A percentile compares a stretch with the other conserved stretches of the same genome.
phyloP scores from a whole-genome alignment of 2,329 filamentous ascomycete species.

The Alternaria triticimaculans region DNA sequence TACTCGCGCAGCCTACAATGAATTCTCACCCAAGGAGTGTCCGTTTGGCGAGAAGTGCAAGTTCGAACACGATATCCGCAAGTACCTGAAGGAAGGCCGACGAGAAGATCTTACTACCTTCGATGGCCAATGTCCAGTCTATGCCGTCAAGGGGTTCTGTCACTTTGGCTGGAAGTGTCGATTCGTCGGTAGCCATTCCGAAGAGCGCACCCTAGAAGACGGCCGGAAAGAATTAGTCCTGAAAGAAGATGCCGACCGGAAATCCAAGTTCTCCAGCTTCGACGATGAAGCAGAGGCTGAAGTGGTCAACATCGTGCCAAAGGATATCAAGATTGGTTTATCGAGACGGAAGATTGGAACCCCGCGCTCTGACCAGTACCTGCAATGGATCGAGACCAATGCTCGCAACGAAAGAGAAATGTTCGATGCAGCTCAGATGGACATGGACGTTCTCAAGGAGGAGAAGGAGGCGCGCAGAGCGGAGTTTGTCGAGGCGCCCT shows the following conservation, averaged over 20 bases:
- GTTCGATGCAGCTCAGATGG: slow-evolving; percentile 44
- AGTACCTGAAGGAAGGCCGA: slow-evolving; percentile 83
- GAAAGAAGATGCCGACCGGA: slow-evolving; percentile 61
- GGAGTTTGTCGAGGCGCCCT: slow-evolving; percentile 81
- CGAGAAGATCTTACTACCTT: slow-evolving; percentile 80
- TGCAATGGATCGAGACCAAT: slow-evolving; percentile 77
- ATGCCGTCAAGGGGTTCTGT: slow-evolving; percentile 76
- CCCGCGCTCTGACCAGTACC: slow-evolving; percentile 76
- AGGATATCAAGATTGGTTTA: slow-evolving; percentile 74
- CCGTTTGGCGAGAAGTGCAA: slow-evolving; percentile 81
- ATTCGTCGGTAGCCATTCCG: slow-evolving; percentile 85
- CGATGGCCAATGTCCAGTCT: slow-evolving; percentile 81
- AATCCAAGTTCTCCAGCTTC: slow-evolving; percentile 53
- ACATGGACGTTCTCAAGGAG: slow-evolving; percentile 40
- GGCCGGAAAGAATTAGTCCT: slow-evolving; percentile 83
- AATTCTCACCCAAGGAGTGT: slow-evolving; percentile 82
- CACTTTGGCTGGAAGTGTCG: slow-evolving; percentile 92
- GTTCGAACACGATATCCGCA: slow-evolving; percentile 81
- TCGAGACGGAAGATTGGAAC: slow-evolving; percentile 74
- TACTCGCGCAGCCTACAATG: slow-evolving; percentile 71
- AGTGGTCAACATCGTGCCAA: slow-evolving; percentile 76
- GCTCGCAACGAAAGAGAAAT: slow-evolving; percentile 47
- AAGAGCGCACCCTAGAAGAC: slow-evolving; percentile 78
- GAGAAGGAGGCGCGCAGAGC: slow-evolving; percentile 73
- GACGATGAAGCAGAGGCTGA: slow-evolving; percentile 59